Evolutionary conservation across 345 rosid genomes (phyloP).

Genomic region (Rubroshorea leprosula): DNA sequence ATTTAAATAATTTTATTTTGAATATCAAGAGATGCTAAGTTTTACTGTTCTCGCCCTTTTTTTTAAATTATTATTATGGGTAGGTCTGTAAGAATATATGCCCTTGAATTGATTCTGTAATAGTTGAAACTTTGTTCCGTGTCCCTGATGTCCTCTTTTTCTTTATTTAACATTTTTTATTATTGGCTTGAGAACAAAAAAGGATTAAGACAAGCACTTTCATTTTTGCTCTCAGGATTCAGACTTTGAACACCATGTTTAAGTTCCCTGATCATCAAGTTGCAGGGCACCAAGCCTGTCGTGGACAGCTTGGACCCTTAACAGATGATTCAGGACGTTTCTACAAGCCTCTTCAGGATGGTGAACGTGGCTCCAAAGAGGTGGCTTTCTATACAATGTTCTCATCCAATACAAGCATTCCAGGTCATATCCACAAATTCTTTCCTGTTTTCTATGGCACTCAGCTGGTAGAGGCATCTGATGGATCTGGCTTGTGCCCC

Average conservation of each 20-base stretch:
- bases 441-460: conserved; percentile 76
- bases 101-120: not conserved
- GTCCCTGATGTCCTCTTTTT: not conserved
- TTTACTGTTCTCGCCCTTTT: too few relatives aligned
- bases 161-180: too few relatives aligned
- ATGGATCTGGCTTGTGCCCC: conserved; percentile 56
- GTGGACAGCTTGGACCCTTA: conserved; percentile 71
- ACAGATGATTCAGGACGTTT: conserved; percentile 75
- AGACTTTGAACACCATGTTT: conserved; percentile 42
- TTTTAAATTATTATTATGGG: not conserved
- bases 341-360: conserved; percentile 84
- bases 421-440: conserved; percentile 55
- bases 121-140: not conserved
- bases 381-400: conserved; percentile 65
- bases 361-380: conserved; percentile 65
- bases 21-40: too few relatives aligned
- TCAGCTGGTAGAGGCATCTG: conserved; percentile 64
- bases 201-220: conserved; percentile 2
- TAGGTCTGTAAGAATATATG: not conserved
- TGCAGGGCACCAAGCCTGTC: conserved; percentile 73
- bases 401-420: conserved; percentile 47
- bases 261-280: conserved; percentile 91
- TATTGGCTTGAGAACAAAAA: not conserved
- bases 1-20: too few relatives aligned
- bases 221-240: conserved; percentile 20